A percentile compares a stretch with the other conserved stretches of the same genome.
Evolutionary conservation across 1,284 basidiomycete species (phyloP).

Genomic region (Polyporus tsugae): DNA sequence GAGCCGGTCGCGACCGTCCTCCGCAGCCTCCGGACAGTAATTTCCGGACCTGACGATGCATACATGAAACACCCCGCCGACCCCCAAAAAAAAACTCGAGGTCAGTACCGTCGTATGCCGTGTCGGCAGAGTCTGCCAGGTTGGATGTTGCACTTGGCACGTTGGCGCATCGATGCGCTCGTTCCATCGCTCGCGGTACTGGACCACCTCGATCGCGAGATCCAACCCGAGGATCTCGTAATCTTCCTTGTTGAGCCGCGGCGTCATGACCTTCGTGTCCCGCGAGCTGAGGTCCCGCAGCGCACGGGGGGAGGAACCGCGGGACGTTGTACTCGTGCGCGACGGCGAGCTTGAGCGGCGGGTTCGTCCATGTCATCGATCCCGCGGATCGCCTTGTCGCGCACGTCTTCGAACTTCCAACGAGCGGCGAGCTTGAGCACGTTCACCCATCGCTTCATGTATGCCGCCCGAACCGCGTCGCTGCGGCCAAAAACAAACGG

Average conservation of each 20-base stretch:
- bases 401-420: background rate
- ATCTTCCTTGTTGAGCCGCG: background rate
- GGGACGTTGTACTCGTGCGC: background rate
- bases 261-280: background rate
- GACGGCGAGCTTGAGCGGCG: constrained; percentile 1
- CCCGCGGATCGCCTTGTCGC: background rate
- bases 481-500: background rate
- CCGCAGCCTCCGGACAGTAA: too few species aligned
- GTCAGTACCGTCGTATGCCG: too few species aligned
- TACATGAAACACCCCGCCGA: too few species aligned
- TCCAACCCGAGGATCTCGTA: constrained; percentile 5
- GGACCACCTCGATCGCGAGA: background rate
- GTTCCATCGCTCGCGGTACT: background rate
- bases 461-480: background rate
- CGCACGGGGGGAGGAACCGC: background rate
- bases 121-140: too few species aligned
- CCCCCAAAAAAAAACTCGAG: too few species aligned
- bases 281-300: background rate
- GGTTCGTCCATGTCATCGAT: background rate
- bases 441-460: background rate
- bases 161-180: too few species aligned
- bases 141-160: background rate
- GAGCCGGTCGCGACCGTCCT: background rate
- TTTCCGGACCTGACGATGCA: background rate
- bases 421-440: background rate